phyloP scores from a whole-genome alignment of 106 monocot species.

The Dendrobium officinale region DNA sequence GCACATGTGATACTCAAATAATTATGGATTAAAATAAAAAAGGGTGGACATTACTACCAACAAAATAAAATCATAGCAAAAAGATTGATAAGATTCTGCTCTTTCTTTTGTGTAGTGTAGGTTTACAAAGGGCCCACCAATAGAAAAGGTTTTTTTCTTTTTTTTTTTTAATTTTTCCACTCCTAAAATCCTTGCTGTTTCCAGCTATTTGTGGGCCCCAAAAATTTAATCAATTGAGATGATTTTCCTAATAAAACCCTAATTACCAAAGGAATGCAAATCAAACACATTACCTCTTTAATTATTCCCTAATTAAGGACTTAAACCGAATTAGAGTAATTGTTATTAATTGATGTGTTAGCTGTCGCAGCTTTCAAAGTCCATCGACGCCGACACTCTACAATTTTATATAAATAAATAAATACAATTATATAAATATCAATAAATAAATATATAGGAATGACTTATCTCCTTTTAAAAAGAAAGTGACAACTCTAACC shows the following conservation, averaged over 20 bases:
- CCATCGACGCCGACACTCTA: slow-evolving; percentile 1
- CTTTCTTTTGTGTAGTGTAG: neutral
- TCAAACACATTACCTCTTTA: neutral
- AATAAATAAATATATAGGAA: no score
- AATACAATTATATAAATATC: neutral
- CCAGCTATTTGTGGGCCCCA: slow-evolving; percentile 4
- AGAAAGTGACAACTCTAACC: no score
- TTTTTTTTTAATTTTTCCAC: neutral
- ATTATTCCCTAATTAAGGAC: neutral
- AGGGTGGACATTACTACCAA: slow-evolving; percentile 4
- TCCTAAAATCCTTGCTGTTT: slow-evolving; percentile 6
- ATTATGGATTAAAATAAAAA: slow-evolving; percentile 17
- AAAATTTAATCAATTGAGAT: neutral
- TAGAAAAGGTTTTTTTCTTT: no score
- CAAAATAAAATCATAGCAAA: neutral
- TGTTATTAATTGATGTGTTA: neutral
- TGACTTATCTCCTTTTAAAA: no score
- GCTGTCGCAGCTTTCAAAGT: neutral
- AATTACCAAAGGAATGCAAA: neutral
- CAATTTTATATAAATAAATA: neutral
- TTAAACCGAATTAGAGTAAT: neutral
- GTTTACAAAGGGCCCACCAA: no score
- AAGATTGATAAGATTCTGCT: neutral
- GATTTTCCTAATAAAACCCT: neutral
- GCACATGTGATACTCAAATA: slow-evolving; percentile 17